Evolutionary conservation across 176 grass and related monocot species (phyloP).

Genomic region (Neostapfia colusana): DNA sequence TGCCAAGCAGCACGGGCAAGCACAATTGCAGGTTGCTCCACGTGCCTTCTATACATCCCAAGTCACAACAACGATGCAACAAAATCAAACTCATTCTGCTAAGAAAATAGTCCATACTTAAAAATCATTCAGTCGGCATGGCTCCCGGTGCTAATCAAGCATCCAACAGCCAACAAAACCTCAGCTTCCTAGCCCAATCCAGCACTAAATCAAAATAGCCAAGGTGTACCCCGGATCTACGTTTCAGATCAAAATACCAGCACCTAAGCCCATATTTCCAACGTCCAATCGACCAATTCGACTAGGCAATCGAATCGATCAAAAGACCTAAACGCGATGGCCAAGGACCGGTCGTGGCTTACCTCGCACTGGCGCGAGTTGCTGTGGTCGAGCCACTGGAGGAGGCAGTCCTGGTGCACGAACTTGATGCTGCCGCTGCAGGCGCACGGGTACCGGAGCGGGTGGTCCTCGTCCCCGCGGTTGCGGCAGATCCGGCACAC

Average conservation of each 20-base stretch:
- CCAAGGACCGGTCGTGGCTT: not conserved
- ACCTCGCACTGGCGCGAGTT: constrained; percentile 99
- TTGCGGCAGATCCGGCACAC: constrained; percentile 99
- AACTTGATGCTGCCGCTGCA: constrained; percentile 99
- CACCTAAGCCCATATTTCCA: not conserved
- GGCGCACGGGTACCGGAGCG: constrained; percentile 92
- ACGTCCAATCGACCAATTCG: constrained; percentile 20
- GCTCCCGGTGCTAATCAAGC: not conserved
- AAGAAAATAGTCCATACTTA: not conserved
- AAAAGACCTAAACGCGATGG: constrained; percentile 15
- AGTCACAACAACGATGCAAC: not conserved
- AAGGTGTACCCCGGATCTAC: not conserved
- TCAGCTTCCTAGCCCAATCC: not conserved
- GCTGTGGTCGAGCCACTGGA: constrained; percentile 99
- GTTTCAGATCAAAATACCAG: not conserved
- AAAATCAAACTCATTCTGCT: not conserved
- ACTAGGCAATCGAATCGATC: not conserved
- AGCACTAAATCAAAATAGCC: not conserved
- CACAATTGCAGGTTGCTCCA: not conserved
- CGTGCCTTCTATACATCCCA: not conserved
- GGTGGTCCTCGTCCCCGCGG: constrained; percentile 80
- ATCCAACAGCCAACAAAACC: not conserved
- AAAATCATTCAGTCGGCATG: not conserved
- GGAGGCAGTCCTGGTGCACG: constrained; percentile 99
- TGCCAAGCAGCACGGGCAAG: not conserved